Evolutionary conservation across 1,284 basidiomycete species (phyloP).

Genomic region (Sparassis latifolia): DNA sequence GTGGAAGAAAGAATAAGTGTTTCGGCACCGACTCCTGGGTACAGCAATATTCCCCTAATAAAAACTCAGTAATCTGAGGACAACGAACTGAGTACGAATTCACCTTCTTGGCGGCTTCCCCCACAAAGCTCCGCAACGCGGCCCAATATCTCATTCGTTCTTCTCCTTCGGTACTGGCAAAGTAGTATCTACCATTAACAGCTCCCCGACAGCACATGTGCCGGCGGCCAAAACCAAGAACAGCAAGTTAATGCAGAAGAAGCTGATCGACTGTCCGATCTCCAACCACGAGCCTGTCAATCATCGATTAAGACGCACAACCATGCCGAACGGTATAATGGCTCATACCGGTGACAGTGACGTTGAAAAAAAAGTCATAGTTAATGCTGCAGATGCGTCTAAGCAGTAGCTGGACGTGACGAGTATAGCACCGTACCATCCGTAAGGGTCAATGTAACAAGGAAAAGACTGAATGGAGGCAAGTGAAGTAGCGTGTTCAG

Average conservation of each 20-base stretch:
- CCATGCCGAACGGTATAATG: no score
- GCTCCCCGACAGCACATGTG: conserved; percentile 63
- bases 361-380: conserved; percentile 81
- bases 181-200: conserved; percentile 42
- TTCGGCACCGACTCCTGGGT: conserved; percentile 43
- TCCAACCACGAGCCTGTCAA: conserved; percentile 82
- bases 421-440: conserved; percentile 50
- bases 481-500: conserved; percentile 60
- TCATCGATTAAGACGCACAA: no score
- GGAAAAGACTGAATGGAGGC: conserved; percentile 72
- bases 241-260: conserved; percentile 82
- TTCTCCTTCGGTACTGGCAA: no score
- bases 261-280: conserved; percentile 84
- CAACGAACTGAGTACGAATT: conserved; percentile 5
- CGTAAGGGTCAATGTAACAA: conserved; percentile 67
- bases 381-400: conserved; percentile 47
- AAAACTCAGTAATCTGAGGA: neutral
- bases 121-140: conserved; percentile 81
- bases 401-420: conserved; percentile 5
- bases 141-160: no score
- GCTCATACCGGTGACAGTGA: conserved; percentile 64
- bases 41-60: conserved; percentile 42
- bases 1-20: conserved; percentile 43
- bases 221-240: conserved; percentile 76
- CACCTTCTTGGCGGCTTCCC: conserved; percentile 78